phyloP scores from a whole-genome alignment of 306 rosid species.

The Cyclanthera cordifolia region DNA sequence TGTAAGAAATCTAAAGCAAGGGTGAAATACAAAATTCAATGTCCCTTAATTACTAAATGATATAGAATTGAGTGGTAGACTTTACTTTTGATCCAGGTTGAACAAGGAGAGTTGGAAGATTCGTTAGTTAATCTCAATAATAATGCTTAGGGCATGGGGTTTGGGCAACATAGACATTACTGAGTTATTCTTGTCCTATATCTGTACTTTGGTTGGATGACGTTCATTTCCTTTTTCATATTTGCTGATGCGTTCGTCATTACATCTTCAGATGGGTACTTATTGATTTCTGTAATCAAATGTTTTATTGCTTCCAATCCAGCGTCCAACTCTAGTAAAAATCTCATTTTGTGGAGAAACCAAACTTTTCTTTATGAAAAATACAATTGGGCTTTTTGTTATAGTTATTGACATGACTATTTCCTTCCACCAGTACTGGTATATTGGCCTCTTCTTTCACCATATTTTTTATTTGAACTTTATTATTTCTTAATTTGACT shows the following conservation, averaged over 20 bases:
- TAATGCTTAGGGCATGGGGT: background rate
- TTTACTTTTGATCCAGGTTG: background rate
- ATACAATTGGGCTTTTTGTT: no score
- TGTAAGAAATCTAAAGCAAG: background rate
- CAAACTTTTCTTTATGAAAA: no score
- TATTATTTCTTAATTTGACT: background rate
- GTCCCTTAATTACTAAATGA: background rate
- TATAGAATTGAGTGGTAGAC: background rate
- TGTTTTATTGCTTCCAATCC: no score
- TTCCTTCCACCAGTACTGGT: background rate
- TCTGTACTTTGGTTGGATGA: no score
- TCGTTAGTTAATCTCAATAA: background rate
- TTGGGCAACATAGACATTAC: background rate
- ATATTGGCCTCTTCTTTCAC: background rate
- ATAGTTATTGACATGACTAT: no score
- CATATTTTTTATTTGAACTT: background rate
- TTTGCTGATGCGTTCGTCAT: no score
- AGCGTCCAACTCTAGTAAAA: no score
- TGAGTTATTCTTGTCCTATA: no score
- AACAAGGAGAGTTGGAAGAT: background rate
- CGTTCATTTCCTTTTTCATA: no score
- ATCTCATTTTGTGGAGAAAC: no score
- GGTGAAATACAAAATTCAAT: background rate
- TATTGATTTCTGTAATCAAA: no score
- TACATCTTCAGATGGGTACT: no score